These are phyloP conservation scores for Rutstroemia sp. DNA, from an alignment of 2,329 filamentous ascomycete species.

Conservation along the genomic window DNA sequence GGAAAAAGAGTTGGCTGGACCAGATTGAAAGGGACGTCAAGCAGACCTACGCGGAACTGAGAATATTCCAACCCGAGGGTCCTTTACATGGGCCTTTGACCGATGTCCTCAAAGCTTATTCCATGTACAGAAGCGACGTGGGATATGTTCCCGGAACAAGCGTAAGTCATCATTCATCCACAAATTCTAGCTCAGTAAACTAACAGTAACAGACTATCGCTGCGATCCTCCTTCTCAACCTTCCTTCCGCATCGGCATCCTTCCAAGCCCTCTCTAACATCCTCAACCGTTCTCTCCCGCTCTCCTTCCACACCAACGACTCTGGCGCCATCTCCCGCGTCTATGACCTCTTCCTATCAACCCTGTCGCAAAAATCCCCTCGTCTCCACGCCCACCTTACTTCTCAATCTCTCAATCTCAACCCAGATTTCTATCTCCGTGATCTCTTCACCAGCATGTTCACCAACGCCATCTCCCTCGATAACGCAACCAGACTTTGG, in stretches of 20 bases:
- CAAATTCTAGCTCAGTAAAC: not conserved
- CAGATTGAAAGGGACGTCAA: constrained; percentile 58
- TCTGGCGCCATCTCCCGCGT: constrained; percentile 59
- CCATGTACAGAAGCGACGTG: constrained; percentile 76
- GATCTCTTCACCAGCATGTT: constrained; percentile 59
- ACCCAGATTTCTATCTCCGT: constrained; percentile 48
- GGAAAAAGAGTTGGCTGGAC: constrained; percentile 53
- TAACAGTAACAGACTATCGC: constrained; percentile 54
- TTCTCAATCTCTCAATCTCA: constrained; percentile 36
- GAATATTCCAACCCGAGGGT: constrained; percentile 49
- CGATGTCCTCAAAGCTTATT: constrained; percentile 70
- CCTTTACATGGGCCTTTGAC: constrained; percentile 62
- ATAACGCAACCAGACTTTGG: constrained; percentile 67
- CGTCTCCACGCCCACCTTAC: constrained; percentile 58
- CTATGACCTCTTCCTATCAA: constrained; percentile 62
- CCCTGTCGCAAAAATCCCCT: constrained; percentile 56
- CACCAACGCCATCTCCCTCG: constrained; percentile 54
- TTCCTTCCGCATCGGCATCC: constrained; percentile 52
- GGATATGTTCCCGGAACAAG: constrained; percentile 71
- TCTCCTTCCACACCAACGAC: constrained; percentile 70
- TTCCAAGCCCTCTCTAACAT: constrained; percentile 71
- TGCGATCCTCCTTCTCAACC: constrained; percentile 65
- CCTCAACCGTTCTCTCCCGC: constrained; percentile 65
- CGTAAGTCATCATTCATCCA: constrained; percentile 40
- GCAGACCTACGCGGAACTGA: constrained; percentile 62